Conservation (phyloP, 495 filamentous ascomycete species). For the Penicillium canariense region DNA sequence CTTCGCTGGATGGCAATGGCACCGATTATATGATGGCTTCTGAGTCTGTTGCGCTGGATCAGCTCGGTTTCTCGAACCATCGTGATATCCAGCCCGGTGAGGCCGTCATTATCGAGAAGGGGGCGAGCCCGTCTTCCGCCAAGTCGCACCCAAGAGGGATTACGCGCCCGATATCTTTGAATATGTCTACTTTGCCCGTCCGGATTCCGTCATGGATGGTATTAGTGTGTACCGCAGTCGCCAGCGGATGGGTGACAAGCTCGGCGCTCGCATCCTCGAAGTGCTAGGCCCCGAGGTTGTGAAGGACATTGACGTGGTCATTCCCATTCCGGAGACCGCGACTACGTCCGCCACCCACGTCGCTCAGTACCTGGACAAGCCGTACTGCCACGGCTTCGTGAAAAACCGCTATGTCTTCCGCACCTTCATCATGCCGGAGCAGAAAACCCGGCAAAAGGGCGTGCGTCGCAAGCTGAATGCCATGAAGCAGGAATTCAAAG, state of each 20-base stretch:
- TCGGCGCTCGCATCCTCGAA: slow-evolving; percentile 74
- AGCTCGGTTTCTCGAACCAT: slow-evolving; percentile 81
- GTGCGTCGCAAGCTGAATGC: slow-evolving; percentile 64
- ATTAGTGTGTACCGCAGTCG: slow-evolving; percentile 87
- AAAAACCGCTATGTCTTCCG: slow-evolving; percentile 97
- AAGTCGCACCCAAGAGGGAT: slow-evolving; percentile 65
- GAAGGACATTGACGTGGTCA: slow-evolving; percentile 86
- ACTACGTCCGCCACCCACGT: slow-evolving; percentile 83
- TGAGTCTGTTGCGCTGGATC: slow-evolving; percentile 88
- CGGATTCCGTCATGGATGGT: slow-evolving; percentile 88
- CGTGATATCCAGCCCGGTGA: slow-evolving; percentile 84
- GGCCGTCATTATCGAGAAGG: slow-evolving; percentile 91
- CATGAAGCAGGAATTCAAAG: slow-evolving; percentile 84
- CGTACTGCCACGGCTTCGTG: slow-evolving; percentile 81
- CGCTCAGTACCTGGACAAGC: slow-evolving; percentile 71
- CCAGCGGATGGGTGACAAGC: slow-evolving; percentile 87
- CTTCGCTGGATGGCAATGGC: slow-evolving; percentile 62
- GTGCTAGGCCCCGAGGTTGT: slow-evolving; percentile 72
- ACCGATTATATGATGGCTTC: slow-evolving; percentile 97
- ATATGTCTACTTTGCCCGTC: slow-evolving; percentile 73
- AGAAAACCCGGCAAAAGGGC: slow-evolving; percentile 73
- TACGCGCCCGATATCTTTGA: slow-evolving; percentile 97
- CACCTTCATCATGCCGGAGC: slow-evolving; percentile 93
- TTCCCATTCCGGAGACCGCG: slow-evolving; percentile 83
- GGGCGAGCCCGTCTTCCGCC: slow-evolving; percentile 68